Base-by-base conservation (phyloP, 2,329 filamentous ascomycete genomes). In the Pseudogymnoascus sp. region DNA sequence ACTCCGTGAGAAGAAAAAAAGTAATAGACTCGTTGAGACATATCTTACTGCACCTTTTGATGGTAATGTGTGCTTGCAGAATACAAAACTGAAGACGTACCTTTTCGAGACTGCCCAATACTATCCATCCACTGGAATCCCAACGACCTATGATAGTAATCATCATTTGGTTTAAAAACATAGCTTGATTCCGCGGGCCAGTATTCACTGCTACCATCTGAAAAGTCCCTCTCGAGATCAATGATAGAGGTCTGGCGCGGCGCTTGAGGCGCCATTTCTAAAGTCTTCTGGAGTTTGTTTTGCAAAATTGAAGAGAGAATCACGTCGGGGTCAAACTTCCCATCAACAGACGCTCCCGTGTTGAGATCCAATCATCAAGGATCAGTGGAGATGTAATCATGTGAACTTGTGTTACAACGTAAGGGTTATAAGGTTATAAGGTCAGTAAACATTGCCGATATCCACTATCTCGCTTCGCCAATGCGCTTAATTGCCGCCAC, bases 391-490 rank as follows among this genome's bases (percentile, higher is more conserved):
- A 56, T 56, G 50, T 56, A 31, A 56, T 28, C 50, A 56, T 56
- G 50, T 56, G 50, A 56, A 34, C 2, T 34, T 34, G 50, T 36
- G 28, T 56, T 34, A 21, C 28, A 56, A 34, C 12, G 28, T 34
- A 36, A 21, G 50, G 6, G 50, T 56, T 36, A 56, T 56, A 56
- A 53, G 44, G 44, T 28, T 50, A 50, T 50, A 53, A 56, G 50
- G 50, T 14, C 50, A 56, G 7, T 56, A 34, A 56, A 56, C 50
- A 56, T 56, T 36, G 28, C 12, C 50, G 50, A 56, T 56, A 34
- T 56, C 50, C 50, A 56, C 50, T 34, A 56, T 56, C 50, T 56
- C 50, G 50, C 50, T 56, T 56, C 50, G 50, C n/a, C 16, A 5
- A 34, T 14, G 50, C 50, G 50, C 50, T 18, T 56, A 56, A 56